Percentiles rank a stretch among this genome's conserved stretches.
These are phyloP conservation scores for Didymella keratinophila DNA, from an alignment of 2,329 filamentous ascomycete genomes.

Conservation along the genomic window DNA sequence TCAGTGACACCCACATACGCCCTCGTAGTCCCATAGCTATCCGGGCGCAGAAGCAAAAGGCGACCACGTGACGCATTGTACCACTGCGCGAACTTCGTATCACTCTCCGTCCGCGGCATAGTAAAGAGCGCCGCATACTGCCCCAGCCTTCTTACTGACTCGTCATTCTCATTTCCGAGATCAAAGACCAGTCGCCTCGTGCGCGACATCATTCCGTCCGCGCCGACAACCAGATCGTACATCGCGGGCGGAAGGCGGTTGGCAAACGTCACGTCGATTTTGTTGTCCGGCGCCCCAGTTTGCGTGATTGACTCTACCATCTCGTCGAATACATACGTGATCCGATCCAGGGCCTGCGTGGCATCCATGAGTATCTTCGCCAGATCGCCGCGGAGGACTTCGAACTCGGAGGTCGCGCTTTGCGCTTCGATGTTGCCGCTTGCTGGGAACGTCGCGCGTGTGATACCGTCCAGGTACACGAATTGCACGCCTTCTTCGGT, in stretches of 20 bases:
- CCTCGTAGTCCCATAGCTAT: constrained; percentile 32
- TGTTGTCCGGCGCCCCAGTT: constrained; percentile 15
- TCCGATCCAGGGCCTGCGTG: constrained; percentile 35
- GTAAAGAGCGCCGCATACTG: constrained; percentile 45
- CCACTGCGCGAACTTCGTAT: constrained; percentile 38
- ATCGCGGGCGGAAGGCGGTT: constrained; percentile 25
- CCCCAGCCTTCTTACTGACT: constrained; percentile 35
- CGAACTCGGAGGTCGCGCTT: constrained; percentile 61
- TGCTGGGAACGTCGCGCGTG: constrained; percentile 46
- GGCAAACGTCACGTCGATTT: constrained; percentile 54
- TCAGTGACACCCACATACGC: constrained; percentile 32
- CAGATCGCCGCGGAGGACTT: constrained; percentile 68
- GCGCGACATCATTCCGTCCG: constrained; percentile 43
- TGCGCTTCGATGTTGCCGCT: constrained; percentile 49
- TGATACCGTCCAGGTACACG: constrained; percentile 40
- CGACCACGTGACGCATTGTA: constrained; percentile 36
- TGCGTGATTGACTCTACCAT: constrained; percentile 41
- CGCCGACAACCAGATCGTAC: constrained; percentile 42
- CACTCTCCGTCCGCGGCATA: constrained; percentile 31
- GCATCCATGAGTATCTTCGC: constrained; percentile 59
- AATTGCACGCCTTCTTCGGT: constrained; percentile 59
- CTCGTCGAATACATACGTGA: constrained; percentile 49
- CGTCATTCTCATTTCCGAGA: constrained; percentile 28
- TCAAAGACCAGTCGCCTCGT: constrained; percentile 41
- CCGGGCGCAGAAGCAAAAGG: constrained; percentile 33